Conservation (phyloP, 2,329 filamentous ascomycete genomes). For the Chrysoporthe deuterocubensis region DNA sequence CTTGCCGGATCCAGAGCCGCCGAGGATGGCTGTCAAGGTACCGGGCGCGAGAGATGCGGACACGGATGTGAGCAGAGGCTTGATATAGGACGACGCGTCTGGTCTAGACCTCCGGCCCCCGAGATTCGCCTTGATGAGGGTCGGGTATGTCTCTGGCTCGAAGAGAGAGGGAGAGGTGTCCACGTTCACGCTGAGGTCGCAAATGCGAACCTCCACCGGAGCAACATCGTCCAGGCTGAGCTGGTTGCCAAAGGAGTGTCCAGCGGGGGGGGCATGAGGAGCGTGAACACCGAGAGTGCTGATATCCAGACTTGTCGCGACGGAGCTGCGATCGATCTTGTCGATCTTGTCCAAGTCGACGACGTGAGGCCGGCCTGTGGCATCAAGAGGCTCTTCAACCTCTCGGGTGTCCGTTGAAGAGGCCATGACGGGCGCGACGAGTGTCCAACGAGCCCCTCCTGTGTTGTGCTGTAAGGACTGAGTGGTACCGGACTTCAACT, state of each 20-base stretch:
- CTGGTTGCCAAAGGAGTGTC: conserved; percentile 39
- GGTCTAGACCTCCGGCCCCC: conserved; percentile 37
- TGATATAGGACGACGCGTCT: conserved; percentile 41
- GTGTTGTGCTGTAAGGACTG: background rate
- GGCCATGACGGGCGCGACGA: conserved; percentile 6
- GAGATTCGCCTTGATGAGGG: conserved; percentile 39
- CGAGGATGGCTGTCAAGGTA: conserved; percentile 75
- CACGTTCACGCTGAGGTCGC: conserved; percentile 58
- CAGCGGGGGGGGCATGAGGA: conserved; percentile 35
- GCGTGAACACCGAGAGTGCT: conserved; percentile 16
- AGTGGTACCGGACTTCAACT: background rate
- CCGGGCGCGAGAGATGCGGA: conserved; percentile 67
- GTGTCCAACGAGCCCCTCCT: background rate
- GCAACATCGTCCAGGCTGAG: conserved; percentile 58
- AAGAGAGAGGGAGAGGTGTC: conserved; percentile 61
- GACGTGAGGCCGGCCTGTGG: conserved; percentile 7
- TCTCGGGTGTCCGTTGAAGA: conserved; percentile 8
- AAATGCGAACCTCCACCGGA: conserved; percentile 57
- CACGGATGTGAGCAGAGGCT: conserved; percentile 65
- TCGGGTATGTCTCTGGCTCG: conserved; percentile 51
- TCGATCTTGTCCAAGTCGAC: conserved; percentile 40
- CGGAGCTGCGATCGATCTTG: conserved; percentile 39
- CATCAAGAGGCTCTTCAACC: conserved; percentile 1
- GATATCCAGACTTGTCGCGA: conserved; percentile 38
- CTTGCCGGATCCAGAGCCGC: conserved; percentile 75